Base-by-base conservation (phyloP, 2,329 filamentous ascomycete species). In the Apiospora kogelbergensis region DNA sequence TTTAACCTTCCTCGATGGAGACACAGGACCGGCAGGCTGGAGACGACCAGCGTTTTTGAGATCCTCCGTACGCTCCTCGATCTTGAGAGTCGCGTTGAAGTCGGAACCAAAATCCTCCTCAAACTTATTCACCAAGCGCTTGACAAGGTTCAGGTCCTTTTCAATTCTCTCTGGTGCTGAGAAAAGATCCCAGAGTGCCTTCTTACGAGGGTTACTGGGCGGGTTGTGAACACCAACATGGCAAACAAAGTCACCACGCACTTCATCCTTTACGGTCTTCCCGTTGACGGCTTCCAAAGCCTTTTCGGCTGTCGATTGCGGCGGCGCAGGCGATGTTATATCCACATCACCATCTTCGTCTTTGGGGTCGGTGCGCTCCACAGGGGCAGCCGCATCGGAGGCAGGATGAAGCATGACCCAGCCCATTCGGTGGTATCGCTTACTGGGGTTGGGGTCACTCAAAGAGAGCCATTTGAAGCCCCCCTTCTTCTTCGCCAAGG, bases 171-270 rank as follows among this genome's bases (percentile, higher is more conserved):
- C 95, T 0, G 96, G 95, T 0, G 95, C 91, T 2, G 95, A 98
- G 78, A 98, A 98, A 10, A 98, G 84, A 80, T 98, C 95, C 95
- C 95, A 98, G 2, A 98, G 83, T 0, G 95, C 95, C 83, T 98
- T 98, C 85, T 97, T 98, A 68, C 95, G 88, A 1, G 94, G 93
- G 68, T 94, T 90, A 45, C 88, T 87, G 2, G 95, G 94, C 4
- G 96, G 95, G 71, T 94, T 94, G 80, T 99, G 96, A 26, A 99
- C 93, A 70, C 96, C 96, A 65, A 98, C 96, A 77, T 99, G 96
- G 78, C 96, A 98, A 40, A 95, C 95, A 79, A 99, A 99, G 78
- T 99, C 96, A 48, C 96, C 96, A 66, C 95, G 92, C 64, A 92
- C 90, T 73, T 97, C 92, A 77, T 99, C 96, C 76, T 97, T 94